These are phyloP conservation scores for Pythium rishiriense DNA, from an alignment of 352 stramenopile genomes.

Conservation along the genomic window DNA sequence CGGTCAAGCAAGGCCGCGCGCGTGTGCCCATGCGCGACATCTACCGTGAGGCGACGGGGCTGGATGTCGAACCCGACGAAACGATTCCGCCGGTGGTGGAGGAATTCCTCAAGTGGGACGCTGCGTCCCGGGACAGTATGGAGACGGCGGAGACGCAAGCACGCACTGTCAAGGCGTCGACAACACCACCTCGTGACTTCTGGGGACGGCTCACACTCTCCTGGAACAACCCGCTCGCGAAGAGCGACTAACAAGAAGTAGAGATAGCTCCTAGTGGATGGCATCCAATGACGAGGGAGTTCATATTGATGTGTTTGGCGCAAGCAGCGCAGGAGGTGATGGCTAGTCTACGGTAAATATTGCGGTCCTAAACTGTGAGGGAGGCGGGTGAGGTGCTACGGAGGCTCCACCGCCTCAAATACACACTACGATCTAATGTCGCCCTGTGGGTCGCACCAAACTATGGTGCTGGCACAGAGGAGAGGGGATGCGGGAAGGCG, in stretches of 20 bases:
- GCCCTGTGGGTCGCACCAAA: constrained; percentile 1
- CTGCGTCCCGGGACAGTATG: constrained; percentile 29
- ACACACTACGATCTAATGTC: constrained; percentile 30
- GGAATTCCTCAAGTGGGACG: constrained; percentile 36
- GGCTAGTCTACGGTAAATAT: constrained; percentile 26
- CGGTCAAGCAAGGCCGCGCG: constrained; percentile 22
- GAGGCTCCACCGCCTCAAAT: constrained; percentile 17
- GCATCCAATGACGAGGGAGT: background rate
- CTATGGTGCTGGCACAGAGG: background rate
- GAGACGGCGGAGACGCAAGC: constrained; percentile 20
- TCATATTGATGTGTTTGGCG: background rate
- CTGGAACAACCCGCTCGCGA: constrained; percentile 10
- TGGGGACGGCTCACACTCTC: constrained; percentile 12
- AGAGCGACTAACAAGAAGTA: background rate
- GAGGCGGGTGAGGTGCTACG: constrained; percentile 3
- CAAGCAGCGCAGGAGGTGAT: background rate
- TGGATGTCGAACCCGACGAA: constrained; percentile 12
- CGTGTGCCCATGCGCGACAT: constrained; percentile 24
- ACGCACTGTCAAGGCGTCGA: background rate
- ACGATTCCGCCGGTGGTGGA: constrained; percentile 24
- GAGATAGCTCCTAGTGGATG: background rate
- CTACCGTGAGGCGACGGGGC: constrained; percentile 22
- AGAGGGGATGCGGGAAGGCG: background rate
- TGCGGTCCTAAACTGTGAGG: constrained; percentile 26
- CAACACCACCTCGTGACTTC: background rate